phyloP scores from a whole-genome alignment of 2,329 filamentous ascomycete genomes.

The Blumeriella jaapii region DNA sequence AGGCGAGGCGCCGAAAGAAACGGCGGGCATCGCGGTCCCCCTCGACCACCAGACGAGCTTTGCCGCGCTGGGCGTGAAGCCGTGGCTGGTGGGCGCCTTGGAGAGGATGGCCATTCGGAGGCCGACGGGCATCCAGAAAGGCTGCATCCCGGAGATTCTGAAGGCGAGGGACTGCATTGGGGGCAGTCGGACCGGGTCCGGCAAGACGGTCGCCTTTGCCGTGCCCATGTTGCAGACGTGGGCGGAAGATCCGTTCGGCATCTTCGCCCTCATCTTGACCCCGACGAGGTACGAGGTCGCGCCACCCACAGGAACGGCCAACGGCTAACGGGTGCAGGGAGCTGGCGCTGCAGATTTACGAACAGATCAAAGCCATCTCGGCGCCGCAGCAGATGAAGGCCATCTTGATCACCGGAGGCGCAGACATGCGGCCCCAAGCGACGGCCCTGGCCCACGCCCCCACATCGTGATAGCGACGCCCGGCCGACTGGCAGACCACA shows the following conservation, averaged over 20 bases:
- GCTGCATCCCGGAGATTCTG: slow-evolving; percentile 85
- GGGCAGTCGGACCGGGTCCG: slow-evolving; percentile 86
- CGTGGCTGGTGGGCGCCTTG: slow-evolving; percentile 82
- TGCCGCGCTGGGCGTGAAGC: slow-evolving; percentile 58
- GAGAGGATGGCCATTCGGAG: slow-evolving; percentile 67
- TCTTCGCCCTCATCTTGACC: slow-evolving; percentile 82
- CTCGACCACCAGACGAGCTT: slow-evolving; percentile 54
- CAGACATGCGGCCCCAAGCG: slow-evolving; percentile 86
- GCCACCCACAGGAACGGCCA: neutral
- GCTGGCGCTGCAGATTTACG: slow-evolving; percentile 88
- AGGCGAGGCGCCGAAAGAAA: slow-evolving; percentile 4
- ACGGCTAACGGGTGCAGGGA: slow-evolving; percentile 41
- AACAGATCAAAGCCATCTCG: slow-evolving; percentile 90
- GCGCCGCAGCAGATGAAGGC: slow-evolving; percentile 79
- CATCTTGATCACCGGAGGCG: slow-evolving; percentile 80
- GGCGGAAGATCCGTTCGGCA: slow-evolving; percentile 82
- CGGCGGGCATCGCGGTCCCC: slow-evolving; percentile 35
- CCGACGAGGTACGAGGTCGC: slow-evolving; percentile 48
- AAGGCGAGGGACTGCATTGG: slow-evolving; percentile 90
- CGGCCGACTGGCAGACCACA: slow-evolving; percentile 85
- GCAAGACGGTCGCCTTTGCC: slow-evolving; percentile 93
- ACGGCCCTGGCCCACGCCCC: slow-evolving; percentile 68
- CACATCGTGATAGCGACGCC: slow-evolving; percentile 94
- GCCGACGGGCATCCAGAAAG: slow-evolving; percentile 86
- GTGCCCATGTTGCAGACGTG: slow-evolving; percentile 90